These are phyloP conservation scores for Hibiscus tridactylites DNA, from an alignment of 345 rosid species.

Conservation along the genomic window DNA sequence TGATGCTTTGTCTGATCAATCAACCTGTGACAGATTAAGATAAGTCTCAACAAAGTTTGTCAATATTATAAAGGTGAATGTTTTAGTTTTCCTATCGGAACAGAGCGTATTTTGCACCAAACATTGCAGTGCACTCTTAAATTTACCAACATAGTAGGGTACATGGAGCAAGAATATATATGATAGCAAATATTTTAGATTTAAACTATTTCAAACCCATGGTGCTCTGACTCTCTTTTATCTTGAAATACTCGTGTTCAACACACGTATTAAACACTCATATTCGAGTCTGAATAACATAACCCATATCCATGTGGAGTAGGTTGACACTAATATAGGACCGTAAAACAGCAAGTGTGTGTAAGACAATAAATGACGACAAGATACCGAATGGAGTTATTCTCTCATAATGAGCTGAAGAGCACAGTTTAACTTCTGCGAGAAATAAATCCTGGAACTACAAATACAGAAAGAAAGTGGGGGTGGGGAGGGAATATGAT, in stretches of 20 bases:
- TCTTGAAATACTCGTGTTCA: background rate
- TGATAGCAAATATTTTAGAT: background rate
- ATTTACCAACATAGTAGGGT: background rate
- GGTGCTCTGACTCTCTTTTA: background rate
- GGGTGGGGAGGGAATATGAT: background rate
- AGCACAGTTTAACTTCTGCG: background rate
- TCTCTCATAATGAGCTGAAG: background rate
- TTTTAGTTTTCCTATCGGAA: background rate
- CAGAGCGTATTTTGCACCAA: background rate
- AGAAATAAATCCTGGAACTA: background rate
- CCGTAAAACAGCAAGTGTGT: background rate
- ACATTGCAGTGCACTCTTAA: background rate
- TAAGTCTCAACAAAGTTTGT: background rate
- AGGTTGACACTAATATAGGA: too few species aligned
- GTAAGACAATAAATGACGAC: background rate
- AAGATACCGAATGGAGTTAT: background rate
- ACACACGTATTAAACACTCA: background rate
- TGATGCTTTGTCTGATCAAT: constrained; percentile 82
- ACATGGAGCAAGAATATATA: background rate
- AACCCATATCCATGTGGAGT: background rate
- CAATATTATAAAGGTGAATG: background rate
- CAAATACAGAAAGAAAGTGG: background rate
- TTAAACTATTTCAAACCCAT: background rate
- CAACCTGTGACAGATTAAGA: constrained; percentile 41
- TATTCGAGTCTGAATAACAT: background rate